Evolutionary conservation across 2,329 filamentous ascomycete species (phyloP), one percentile per base, ranked within the genome.

Genomic region (Annulohypoxylon truncatum): DNA sequence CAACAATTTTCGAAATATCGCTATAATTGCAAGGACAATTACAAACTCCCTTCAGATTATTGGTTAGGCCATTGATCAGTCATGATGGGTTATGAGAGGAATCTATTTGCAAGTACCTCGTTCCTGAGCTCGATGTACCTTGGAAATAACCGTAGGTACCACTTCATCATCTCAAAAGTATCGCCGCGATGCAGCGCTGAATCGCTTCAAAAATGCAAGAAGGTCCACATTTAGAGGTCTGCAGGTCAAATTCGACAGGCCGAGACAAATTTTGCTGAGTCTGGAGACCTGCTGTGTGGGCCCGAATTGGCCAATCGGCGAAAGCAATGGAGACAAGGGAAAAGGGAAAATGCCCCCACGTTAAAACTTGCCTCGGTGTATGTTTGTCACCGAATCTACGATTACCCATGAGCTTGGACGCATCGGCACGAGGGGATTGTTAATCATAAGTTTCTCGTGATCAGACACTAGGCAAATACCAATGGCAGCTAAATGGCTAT

Each of bases 241-340:
- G 71, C 69, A 74, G 71, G 71, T 61, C 65, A 64, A 70, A 66
- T 66, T 71, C 61, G 69, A 70, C 60, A 67, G 61, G 66, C 64
- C 64, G 60, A 68, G 72, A 69, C 66, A 72, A 76, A 73, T 68
- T 72, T 76, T 76, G 72, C 67, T 70, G 62, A 62, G 74, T 75
- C 74, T 75, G 67, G 66, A 76, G 73, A 76, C 70, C 73, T 73
- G 46, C 40, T 35, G 13, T 47, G 66, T 72, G 72, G 73, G 46
- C 54, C 56, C 18, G 47, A 59, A 72, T 73, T 74, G 72, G 42
- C 72, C 72, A 75, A 74, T 73, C 68, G 68, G 72, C 47, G 61
- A 46, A 60, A 63, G 48, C 60, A 44, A 33, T 58, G 26, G 33
- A 24, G 31, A 64, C 61, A 57, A 50, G 60, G 64, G 47, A 29